Evolutionary conservation across 192 early-diverging fungal genomes (phyloP).

Genomic region (Mortierella antarctica): DNA sequence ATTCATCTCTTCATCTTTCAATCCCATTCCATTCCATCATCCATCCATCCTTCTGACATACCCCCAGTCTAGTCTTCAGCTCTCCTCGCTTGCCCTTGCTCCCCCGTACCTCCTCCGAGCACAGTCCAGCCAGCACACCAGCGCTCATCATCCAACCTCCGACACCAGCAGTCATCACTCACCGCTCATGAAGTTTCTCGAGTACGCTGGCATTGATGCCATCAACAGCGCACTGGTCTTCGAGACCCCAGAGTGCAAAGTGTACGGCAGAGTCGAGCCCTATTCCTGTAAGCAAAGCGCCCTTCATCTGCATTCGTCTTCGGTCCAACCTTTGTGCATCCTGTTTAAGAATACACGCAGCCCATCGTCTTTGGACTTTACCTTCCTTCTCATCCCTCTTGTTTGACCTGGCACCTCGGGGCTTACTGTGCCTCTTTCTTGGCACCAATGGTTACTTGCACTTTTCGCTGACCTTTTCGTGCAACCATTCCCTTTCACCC

Average conservation of each 20-base stretch:
- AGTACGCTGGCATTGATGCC: conserved; percentile 80
- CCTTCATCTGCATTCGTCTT: not conserved
- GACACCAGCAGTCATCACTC: not conserved
- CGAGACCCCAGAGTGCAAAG: conserved; percentile 85
- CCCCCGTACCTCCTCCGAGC: not conserved
- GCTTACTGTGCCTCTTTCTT: not conserved
- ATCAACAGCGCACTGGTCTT: conserved; percentile 89
- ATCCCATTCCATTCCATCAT: not conserved
- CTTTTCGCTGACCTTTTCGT: not conserved
- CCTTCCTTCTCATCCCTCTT: not conserved
- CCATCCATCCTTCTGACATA: not conserved
- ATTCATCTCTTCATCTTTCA: too few relatives aligned
- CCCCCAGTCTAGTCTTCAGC: not conserved
- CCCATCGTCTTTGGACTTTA: not conserved
- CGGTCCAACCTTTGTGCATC: not conserved
- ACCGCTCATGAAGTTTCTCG: conserved; percentile 87
- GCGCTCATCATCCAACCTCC: not conserved
- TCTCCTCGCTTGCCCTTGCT: not conserved
- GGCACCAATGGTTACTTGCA: not conserved
- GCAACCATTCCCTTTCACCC: not conserved
- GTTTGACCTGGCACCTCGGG: not conserved
- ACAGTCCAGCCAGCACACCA: not conserved
- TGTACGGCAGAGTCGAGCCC: conserved; percentile 88
- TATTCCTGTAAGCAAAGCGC: conserved; percentile 86
- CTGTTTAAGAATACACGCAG: not conserved